A percentile compares a stretch with the other conserved stretches of the same genome.
Conservation (phyloP, 352 stramenopile species). For the Phytopythium ostracodes region DNA sequence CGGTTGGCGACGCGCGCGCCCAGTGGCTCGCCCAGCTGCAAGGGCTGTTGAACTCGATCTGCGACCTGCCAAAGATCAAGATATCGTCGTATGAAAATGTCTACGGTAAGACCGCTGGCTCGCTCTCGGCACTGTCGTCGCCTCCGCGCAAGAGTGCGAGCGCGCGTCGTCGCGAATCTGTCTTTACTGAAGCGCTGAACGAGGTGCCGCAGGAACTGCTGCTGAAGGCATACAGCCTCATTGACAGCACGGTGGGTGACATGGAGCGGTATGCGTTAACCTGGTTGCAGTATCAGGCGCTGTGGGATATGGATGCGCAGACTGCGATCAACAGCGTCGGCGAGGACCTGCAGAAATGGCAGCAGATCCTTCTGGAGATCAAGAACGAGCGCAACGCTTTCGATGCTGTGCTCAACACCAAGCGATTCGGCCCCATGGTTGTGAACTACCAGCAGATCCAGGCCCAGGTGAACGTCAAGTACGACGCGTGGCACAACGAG, state of each 20-base stretch:
- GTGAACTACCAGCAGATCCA: slow-evolving; percentile 93
- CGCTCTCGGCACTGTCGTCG: slow-evolving; percentile 46
- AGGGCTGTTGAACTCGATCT: slow-evolving; percentile 92
- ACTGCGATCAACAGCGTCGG: slow-evolving; percentile 92
- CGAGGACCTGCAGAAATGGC: slow-evolving; percentile 95
- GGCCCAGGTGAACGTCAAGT: slow-evolving; percentile 96
- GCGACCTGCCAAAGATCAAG: slow-evolving; percentile 89
- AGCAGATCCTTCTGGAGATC: slow-evolving; percentile 96
- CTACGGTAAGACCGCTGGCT: slow-evolving; percentile 57
- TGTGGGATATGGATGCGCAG: slow-evolving; percentile 98
- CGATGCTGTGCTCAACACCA: slow-evolving; percentile 89
- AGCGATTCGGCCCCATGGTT: slow-evolving; percentile 85
- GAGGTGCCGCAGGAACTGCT: slow-evolving; percentile 63
- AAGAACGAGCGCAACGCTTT: slow-evolving; percentile 94
- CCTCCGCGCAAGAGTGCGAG: slow-evolving; percentile 55
- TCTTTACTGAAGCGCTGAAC: slow-evolving; percentile 67
- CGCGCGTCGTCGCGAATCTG: slow-evolving; percentile 51
- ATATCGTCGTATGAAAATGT: slow-evolving; percentile 87
- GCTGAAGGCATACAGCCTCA: slow-evolving; percentile 65
- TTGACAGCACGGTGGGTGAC: slow-evolving; percentile 77
- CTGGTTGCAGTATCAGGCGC: slow-evolving; percentile 98
- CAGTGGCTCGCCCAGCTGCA: slow-evolving; percentile 92
- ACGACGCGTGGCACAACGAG: slow-evolving; percentile 99
- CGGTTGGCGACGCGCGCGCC: slow-evolving; percentile 90
- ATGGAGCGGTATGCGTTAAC: slow-evolving; percentile 92